A percentile compares a stretch with the other conserved stretches of the same genome.
Conservation (phyloP, 2,329 filamentous ascomycete genomes). For the Scytalidium lignicola region DNA sequence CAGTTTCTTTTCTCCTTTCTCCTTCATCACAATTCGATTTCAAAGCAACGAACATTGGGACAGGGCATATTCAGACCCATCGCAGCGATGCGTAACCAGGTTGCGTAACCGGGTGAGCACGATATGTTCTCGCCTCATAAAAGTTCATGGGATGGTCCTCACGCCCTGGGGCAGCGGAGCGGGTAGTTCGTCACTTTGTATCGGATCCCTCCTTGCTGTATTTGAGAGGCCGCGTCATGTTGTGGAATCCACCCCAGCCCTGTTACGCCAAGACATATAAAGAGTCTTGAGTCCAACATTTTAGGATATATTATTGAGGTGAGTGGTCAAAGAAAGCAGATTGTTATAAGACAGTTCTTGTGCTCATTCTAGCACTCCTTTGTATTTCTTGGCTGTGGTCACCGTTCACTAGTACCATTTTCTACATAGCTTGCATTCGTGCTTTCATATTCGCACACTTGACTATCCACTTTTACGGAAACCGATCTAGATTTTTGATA, state of each 20-base stretch:
- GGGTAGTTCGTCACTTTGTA: neutral
- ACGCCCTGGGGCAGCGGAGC: neutral
- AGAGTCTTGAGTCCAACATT: neutral
- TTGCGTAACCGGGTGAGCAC: neutral
- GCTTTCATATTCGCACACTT: neutral
- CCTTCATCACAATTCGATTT: too few relatives aligned
- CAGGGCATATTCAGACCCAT: too few relatives aligned
- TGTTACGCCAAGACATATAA: slow-evolving; percentile 5
- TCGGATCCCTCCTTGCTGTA: neutral
- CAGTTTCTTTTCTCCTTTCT: too few relatives aligned
- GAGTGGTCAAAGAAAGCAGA: neutral
- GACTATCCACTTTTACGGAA: neutral
- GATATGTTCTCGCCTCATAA: neutral
- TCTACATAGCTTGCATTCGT: neutral
- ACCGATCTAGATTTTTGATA: neutral
- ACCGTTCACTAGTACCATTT: neutral
- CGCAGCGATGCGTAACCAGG: neutral
- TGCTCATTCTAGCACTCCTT: neutral
- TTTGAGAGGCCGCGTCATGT: neutral
- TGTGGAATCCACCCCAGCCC: neutral
- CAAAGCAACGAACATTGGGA: too few relatives aligned
- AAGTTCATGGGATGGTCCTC: neutral
- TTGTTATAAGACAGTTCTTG: neutral
- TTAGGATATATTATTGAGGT: neutral
- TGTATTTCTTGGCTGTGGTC: neutral